Percentiles rank a stretch among this genome's conserved stretches.
phyloP scores from a whole-genome alignment of 441 rosid species.

The Erodium moschatum region DNA sequence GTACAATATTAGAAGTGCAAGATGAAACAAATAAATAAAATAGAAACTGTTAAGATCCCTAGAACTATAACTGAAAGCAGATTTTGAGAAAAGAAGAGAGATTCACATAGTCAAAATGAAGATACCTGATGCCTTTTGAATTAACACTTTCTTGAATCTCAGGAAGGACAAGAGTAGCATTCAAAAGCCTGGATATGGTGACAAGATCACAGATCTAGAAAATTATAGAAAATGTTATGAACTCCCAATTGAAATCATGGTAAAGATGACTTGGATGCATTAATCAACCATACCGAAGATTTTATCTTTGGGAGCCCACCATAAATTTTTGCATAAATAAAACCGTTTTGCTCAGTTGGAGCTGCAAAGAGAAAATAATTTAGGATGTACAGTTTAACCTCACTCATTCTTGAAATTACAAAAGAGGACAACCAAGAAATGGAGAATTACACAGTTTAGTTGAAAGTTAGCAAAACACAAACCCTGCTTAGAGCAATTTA shows the following conservation, averaged over 20 bases:
- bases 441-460: conserved; percentile 6
- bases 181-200: conserved; percentile 98
- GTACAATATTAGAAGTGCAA: conserved; percentile 24
- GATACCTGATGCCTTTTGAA: conserved; percentile 84
- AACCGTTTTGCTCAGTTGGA: conserved; percentile 50
- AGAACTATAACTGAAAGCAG: conserved; percentile 6
- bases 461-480: not conserved
- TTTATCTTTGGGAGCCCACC: conserved; percentile 92
- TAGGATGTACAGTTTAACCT: conserved; percentile 14
- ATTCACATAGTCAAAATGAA: conserved; percentile 14
- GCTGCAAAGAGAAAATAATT: conserved; percentile 35
- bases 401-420: conserved; percentile 12
- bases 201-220: conserved; percentile 99
- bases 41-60: conserved; percentile 11
- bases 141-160: conserved; percentile 90
- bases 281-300: conserved; percentile 59
- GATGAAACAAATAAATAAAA: conserved; percentile 12
- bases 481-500: not conserved
- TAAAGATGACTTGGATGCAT: conserved; percentile 16
- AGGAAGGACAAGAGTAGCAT: conserved; percentile 99
- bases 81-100: conserved; percentile 11
- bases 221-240: conserved; percentile 57
- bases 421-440: conserved; percentile 8
- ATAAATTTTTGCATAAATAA: conserved; percentile 81
- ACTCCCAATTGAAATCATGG: conserved; percentile 26